Base-by-base conservation (phyloP, 2,329 filamentous ascomycete genomes). In the Aspergillus alliaceus region DNA sequence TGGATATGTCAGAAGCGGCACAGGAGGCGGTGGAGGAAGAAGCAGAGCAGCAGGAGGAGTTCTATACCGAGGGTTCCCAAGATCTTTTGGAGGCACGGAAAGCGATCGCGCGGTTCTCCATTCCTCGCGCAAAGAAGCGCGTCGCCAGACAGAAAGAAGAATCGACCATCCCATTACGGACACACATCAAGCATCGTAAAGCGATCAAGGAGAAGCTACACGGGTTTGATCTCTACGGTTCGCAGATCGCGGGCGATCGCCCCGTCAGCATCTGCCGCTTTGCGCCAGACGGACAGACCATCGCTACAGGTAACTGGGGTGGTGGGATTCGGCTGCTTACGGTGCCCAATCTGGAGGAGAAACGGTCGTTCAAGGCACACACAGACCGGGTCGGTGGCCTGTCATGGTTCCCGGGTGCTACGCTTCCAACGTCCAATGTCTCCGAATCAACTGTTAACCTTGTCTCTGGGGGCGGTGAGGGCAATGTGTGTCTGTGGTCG, bases 301-400 rank as follows among this genome's bases (percentile, higher is more conserved):
- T 98, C 34, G 95, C 93, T 3, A 90, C 91, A 2, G 95, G 95
- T 37, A 96, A 96, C 69, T 98, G 93, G 91, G 90, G 88, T 51
- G 95, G 95, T 52, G 89, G 90, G 51, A 87, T 99, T 62, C 93
- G 92, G 67, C 78, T 99, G 57, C 84, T 98, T 58, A 86, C 89
- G 56, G 88, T 97, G 20, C 93, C 93, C 2, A 90, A 87, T 65
- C 79, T 99, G 60, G 86, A 92, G 48, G 88, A 90, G 65, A 92
- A 88, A 70, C 84, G 82, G 66, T 87, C 85, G 4, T 80, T 96
- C 59, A 85, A 93, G 46, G 95, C 91, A 1, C 95, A 99, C 71
- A 93, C 86, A 6, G 92, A 91, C 74, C 90, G 93, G 64, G 87
- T 98, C 56, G 93, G 93, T 61, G 95, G 95, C 6, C 81, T 99